Evolutionary conservation across 129 eudicot genomes (phyloP).

Genomic region (Flaveria linearis): DNA sequence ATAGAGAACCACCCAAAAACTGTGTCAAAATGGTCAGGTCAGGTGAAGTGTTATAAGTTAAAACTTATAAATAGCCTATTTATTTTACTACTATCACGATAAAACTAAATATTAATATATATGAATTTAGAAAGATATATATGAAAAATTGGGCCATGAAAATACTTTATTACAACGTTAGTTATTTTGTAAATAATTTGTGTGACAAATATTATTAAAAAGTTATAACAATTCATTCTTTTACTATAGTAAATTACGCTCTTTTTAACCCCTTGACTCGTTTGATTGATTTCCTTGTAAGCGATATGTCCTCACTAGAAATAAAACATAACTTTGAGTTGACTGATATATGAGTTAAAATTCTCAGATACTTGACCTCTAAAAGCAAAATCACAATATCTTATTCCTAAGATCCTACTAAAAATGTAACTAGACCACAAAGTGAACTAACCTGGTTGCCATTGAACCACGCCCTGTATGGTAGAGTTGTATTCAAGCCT

Average conservation of each 20-base stretch:
- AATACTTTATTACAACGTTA: no score
- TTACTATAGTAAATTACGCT: not conserved
- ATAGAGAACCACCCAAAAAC: not conserved
- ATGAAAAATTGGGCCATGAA: not conserved
- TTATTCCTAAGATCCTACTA: not conserved
- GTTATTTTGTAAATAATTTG: not conserved
- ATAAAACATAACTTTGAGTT: not conserved
- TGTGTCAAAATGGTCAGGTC: not conserved
- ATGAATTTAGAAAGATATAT: not conserved
- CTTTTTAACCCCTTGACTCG: not conserved
- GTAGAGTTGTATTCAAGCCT: slow-evolving; percentile 52
- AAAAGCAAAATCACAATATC: not conserved
- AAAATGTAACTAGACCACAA: not conserved
- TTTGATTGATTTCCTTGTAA: not conserved
- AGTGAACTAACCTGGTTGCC: slow-evolving; percentile 56
- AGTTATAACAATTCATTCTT: not conserved
- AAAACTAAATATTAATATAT: not conserved
- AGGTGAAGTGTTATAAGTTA: not conserved
- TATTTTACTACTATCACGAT: not conserved
- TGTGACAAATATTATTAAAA: not conserved
- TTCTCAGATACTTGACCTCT: not conserved
- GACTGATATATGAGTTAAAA: not conserved
- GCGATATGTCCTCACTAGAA: not conserved
- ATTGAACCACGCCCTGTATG: slow-evolving; percentile 67
- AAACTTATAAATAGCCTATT: not conserved